Conservation (phyloP, 257 asterid genomes). For the Craterostigma plantagineum region DNA sequence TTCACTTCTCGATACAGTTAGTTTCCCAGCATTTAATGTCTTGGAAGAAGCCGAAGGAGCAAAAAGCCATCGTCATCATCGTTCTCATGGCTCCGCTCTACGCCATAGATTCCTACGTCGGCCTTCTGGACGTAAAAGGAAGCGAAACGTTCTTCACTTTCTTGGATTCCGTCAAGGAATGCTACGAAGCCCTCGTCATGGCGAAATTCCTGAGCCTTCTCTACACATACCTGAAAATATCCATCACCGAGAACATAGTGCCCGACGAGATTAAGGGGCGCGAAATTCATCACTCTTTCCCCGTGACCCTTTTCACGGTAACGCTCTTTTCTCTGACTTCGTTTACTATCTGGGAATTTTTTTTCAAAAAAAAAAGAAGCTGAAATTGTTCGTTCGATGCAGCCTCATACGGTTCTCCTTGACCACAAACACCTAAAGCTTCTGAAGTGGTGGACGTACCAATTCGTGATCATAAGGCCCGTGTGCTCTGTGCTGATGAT, state of each 20-base stretch:
- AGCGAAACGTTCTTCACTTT: conserved; percentile 75
- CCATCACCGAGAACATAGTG: conserved; percentile 84
- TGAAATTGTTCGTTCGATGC: conserved; percentile 12
- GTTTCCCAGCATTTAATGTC: conserved; percentile 49
- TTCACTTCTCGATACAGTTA: conserved; percentile 70
- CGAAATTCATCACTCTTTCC: conserved; percentile 92
- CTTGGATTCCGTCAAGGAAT: conserved; percentile 88
- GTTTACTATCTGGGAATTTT: too few relatives aligned
- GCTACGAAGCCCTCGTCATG: conserved; percentile 97
- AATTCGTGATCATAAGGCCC: conserved; percentile 82
- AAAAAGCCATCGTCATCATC: conserved; percentile 67
- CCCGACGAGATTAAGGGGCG: conserved; percentile 94
- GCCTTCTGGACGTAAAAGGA: conserved; percentile 74
- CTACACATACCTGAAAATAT: conserved; percentile 90
- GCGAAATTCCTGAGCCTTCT: conserved; percentile 73
- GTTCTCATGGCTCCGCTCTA: conserved; percentile 88
- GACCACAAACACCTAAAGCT: conserved; percentile 65
- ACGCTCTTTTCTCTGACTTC: background rate
- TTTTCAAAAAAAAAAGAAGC: too few relatives aligned
- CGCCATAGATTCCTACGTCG: conserved; percentile 66
- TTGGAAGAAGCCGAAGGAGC: conserved; percentile 99
- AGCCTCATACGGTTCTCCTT: conserved; percentile 84
- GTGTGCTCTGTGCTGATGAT: conserved; percentile 87
- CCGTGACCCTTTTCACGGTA: conserved; percentile 88
- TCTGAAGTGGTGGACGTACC: conserved; percentile 87